A percentile compares a stretch with the other conserved stretches of the same genome.
These are phyloP conservation scores for Penicillium canescens DNA, from an alignment of 495 filamentous ascomycete genomes.

Conservation along the genomic window DNA sequence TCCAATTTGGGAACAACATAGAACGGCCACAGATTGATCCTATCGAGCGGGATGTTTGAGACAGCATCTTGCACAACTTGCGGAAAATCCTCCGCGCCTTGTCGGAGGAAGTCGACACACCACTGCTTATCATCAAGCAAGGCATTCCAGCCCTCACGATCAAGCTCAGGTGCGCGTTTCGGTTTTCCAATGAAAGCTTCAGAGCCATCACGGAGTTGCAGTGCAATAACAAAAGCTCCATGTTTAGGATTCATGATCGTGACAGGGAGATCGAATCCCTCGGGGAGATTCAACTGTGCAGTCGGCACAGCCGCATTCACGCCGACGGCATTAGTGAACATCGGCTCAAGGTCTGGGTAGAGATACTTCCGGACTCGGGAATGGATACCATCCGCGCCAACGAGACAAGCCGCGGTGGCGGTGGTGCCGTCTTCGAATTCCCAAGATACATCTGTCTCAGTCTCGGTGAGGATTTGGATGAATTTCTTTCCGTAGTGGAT, in stretches of 20 bases:
- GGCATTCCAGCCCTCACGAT: constrained; percentile 36
- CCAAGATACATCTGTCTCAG: constrained; percentile 35
- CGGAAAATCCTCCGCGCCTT: constrained; percentile 30
- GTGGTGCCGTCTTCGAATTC: constrained; percentile 40
- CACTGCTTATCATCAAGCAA: constrained; percentile 34
- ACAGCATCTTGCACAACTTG: constrained; percentile 36
- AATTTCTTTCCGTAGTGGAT: constrained; percentile 47
- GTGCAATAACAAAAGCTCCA: constrained; percentile 49
- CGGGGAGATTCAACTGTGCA: constrained; percentile 17
- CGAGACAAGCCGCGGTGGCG: constrained; percentile 30
- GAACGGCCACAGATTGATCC: constrained; percentile 43
- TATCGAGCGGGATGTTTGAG: constrained; percentile 23
- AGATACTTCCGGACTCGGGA: constrained; percentile 42
- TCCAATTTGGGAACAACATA: constrained; percentile 40
- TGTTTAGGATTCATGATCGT: constrained; percentile 38
- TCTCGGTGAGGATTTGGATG: constrained; percentile 33
- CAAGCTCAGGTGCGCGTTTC: constrained; percentile 27
- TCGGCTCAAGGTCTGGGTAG: constrained; percentile 29
- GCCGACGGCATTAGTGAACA: constrained; percentile 28
- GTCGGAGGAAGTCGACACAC: constrained; percentile 32
- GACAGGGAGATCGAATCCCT: constrained; percentile 39
- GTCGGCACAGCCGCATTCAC: constrained; percentile 30
- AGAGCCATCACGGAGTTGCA: constrained; percentile 43
- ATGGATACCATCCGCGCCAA: constrained; percentile 54
- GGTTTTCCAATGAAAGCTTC: constrained; percentile 47